A percentile compares a stretch with the other conserved stretches of the same genome.
Evolutionary conservation across 805 yeast genomes (phyloP).

Genomic region (Hanseniaspora osmophila): DNA sequence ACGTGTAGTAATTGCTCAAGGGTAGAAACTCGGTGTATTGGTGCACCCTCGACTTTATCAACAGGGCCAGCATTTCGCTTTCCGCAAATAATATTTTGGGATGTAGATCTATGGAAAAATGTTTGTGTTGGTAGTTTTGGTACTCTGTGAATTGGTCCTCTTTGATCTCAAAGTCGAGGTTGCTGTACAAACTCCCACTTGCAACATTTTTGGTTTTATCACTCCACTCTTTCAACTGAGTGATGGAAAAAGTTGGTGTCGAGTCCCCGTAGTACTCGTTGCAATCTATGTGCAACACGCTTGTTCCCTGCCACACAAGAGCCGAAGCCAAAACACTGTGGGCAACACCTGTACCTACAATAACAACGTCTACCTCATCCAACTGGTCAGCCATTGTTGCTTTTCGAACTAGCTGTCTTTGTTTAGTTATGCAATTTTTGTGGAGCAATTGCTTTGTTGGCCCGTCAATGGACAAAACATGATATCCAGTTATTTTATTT

Average conservation of each 20-base stretch:
- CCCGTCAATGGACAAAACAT: too few relatives aligned
- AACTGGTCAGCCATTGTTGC: neutral
- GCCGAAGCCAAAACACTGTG: slow-evolving; percentile 88
- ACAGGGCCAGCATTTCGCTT: slow-evolving; percentile 68
- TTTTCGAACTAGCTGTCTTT: too few relatives aligned
- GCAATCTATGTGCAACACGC: slow-evolving; percentile 77
- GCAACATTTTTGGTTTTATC: slow-evolving; percentile 34
- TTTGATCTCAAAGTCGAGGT: slow-evolving; percentile 74
- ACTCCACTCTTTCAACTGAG: slow-evolving; percentile 78
- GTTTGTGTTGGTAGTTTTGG: slow-evolving; percentile 38
- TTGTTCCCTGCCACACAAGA: slow-evolving; percentile 95
- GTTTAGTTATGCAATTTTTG: too few relatives aligned
- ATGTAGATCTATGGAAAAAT: slow-evolving; percentile 75
- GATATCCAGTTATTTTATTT: too few relatives aligned
- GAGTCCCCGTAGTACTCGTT: slow-evolving; percentile 82
- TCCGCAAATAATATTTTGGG: slow-evolving; percentile 83
- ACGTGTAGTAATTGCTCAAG: slow-evolving; percentile 80
- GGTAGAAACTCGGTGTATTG: slow-evolving; percentile 88
- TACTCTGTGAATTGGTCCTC: slow-evolving; percentile 28
- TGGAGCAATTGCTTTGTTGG: too few relatives aligned
- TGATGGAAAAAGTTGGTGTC: slow-evolving; percentile 72
- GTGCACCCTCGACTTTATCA: slow-evolving; percentile 76
- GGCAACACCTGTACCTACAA: slow-evolving; percentile 83
- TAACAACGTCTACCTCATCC: slow-evolving; percentile 72
- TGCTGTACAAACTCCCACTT: slow-evolving; percentile 29